Conservation (phyloP, 2,329 filamentous ascomycete species). For the Dactylonectria estremocensis region DNA sequence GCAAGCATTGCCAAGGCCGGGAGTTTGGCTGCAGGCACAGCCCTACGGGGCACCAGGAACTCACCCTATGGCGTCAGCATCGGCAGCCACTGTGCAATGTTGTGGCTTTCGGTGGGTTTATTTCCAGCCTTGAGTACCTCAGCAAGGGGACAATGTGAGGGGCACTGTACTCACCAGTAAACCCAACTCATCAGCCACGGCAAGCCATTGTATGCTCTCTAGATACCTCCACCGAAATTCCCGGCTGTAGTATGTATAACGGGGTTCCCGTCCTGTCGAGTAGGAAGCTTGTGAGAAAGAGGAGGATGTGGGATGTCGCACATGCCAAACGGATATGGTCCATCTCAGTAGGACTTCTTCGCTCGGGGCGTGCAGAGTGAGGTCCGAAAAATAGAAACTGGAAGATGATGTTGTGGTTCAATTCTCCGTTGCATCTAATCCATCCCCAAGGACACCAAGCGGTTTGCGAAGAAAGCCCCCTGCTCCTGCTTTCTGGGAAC, state of each 20-base stretch:
- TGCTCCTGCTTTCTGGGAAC: neutral
- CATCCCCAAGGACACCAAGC: neutral
- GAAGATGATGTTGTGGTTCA: neutral
- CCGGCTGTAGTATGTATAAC: neutral
- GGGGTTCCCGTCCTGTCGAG: neutral
- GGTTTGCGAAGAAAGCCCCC: conserved; percentile 2
- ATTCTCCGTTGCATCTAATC: neutral
- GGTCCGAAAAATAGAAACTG: neutral
- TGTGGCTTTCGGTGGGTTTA: conserved; percentile 17
- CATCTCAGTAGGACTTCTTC: neutral
- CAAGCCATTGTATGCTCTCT: neutral
- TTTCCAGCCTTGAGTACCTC: conserved; percentile 15
- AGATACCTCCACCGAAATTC: neutral
- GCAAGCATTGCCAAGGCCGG: conserved; percentile 43
- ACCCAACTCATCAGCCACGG: conserved; percentile 11
- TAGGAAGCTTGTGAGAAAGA: conserved; percentile 15
- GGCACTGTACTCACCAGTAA: conserved; percentile 13
- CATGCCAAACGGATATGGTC: neutral
- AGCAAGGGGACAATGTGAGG: neutral
- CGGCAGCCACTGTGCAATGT: conserved; percentile 18
- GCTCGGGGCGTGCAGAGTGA: neutral
- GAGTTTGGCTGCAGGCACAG: conserved; percentile 4
- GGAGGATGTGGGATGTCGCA: neutral
- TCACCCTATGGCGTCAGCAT: conserved; percentile 37
- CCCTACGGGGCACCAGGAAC: conserved; percentile 40